Conservation (phyloP, 1,139 yeast genomes). For the Candida smagusa region DNA sequence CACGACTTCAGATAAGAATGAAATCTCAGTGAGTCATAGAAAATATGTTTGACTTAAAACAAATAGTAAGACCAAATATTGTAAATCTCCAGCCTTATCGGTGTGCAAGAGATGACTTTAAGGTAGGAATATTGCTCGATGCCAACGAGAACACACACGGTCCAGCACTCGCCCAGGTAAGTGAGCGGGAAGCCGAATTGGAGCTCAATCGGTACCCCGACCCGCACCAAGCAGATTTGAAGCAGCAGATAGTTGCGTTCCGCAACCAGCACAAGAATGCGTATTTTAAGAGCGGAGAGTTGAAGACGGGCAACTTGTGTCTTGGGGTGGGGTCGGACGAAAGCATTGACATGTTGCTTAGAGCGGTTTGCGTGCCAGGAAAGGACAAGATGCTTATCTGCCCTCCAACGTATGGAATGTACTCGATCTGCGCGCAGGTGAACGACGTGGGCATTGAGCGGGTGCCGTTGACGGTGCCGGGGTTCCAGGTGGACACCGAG, state of each 20-base stretch:
- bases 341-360: conserved; percentile 81
- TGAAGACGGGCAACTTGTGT: conserved; percentile 71
- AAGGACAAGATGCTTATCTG: conserved; percentile 77
- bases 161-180: conserved; percentile 52
- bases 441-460: conserved; percentile 78
- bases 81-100: conserved; percentile 80
- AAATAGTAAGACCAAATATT: conserved; percentile 80
- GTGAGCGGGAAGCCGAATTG: conserved; percentile 26
- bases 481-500: conserved; percentile 64
- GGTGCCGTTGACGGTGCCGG: conserved; percentile 58
- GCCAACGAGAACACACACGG: conserved; percentile 97
- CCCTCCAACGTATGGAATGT: conserved; percentile 99
- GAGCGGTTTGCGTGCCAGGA: conserved; percentile 84
- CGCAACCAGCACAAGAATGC: conserved; percentile 53
- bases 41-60: conserved; percentile 50
- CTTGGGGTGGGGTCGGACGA: conserved; percentile 98
- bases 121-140: conserved; percentile 80
- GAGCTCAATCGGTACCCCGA: conserved; percentile 91
- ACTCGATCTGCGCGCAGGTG: conserved; percentile 82
- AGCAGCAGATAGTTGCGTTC: conserved; percentile 65
- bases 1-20: too few species aligned
- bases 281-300: conserved; percentile 18
- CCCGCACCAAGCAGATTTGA: conserved; percentile 86
- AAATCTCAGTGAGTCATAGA: not conserved
- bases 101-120: conserved; percentile 79